Evolutionary conservation across 129 eudicot species (phyloP).

Genomic region (Cynara cardunculus): DNA sequence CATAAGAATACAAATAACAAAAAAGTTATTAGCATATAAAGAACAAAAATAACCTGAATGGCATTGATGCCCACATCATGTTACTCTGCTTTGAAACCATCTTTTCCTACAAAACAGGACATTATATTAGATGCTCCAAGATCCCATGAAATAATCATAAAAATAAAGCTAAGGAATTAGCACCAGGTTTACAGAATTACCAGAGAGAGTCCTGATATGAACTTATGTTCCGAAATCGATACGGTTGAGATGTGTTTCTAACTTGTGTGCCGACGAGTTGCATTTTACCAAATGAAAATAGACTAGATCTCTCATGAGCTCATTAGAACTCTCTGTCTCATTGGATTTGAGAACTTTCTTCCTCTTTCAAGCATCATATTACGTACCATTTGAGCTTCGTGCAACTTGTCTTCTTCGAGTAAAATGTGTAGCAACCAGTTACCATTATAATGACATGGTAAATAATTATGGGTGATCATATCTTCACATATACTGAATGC

Average conservation of each 20-base stretch:
- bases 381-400: slow-evolving; percentile 42
- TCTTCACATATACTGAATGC: slow-evolving; percentile 52
- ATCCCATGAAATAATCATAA: neutral
- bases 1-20: neutral
- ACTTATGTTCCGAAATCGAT: neutral
- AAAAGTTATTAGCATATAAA: neutral
- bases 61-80: slow-evolving; percentile 1
- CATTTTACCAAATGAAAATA: slow-evolving; percentile 17
- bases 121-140: slow-evolving; percentile 2
- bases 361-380: slow-evolving; percentile 28
- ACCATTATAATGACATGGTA: slow-evolving; percentile 41
- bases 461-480: slow-evolving; percentile 42
- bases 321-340: slow-evolving; percentile 21
- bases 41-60: slow-evolving; percentile 15
- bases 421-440: slow-evolving; percentile 40
- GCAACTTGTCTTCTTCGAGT: slow-evolving; percentile 37
- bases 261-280: neutral
- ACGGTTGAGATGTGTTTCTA: neutral
- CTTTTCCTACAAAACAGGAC: slow-evolving; percentile 20
- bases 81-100: slow-evolving; percentile 3
- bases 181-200: slow-evolving; percentile 12
- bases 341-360: slow-evolving; percentile 16
- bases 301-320: slow-evolving; percentile 18
- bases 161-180: neutral
- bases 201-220: slow-evolving; percentile 10